phyloP scores from a whole-genome alignment of 1,284 basidiomycete species.

The Ustilago tritici region DNA sequence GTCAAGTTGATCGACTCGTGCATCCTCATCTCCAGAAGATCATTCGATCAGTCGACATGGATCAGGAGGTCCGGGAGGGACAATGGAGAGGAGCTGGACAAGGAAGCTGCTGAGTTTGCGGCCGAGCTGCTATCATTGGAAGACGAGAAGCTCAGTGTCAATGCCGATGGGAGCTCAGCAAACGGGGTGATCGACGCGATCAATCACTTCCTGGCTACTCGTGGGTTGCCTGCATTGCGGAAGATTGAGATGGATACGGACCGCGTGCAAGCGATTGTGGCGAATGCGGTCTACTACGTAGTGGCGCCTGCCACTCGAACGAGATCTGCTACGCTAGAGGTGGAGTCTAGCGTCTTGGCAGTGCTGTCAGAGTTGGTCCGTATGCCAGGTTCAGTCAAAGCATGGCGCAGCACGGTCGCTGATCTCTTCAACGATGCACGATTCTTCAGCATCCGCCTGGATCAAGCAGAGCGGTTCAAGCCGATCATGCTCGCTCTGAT shows the following conservation, averaged over 20 bases:
- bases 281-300: constrained; percentile 86
- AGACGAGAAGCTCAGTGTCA: constrained; percentile 15
- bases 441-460: constrained; percentile 81
- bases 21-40: constrained; percentile 79
- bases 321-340: constrained; percentile 65
- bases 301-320: constrained; percentile 83
- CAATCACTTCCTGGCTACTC: constrained; percentile 79
- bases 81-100: constrained; percentile 60
- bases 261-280: constrained; percentile 81
- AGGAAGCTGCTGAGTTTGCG: constrained; percentile 40
- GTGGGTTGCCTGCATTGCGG: constrained; percentile 81
- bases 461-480: constrained; percentile 78
- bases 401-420: constrained; percentile 83
- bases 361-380: constrained; percentile 80
- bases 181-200: constrained; percentile 72
- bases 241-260: constrained; percentile 87
- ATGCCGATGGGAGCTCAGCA: not conserved
- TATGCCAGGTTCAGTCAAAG: constrained; percentile 82
- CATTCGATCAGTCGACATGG: constrained; percentile 83
- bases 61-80: constrained; percentile 79
- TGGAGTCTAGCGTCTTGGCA: constrained; percentile 74
- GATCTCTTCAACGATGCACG: constrained; percentile 88
- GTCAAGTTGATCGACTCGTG: constrained; percentile 86
- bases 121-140: constrained; percentile 15
- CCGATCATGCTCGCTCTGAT: constrained; percentile 83